A percentile compares a stretch with the other conserved stretches of the same genome.
phyloP scores from a whole-genome alignment of 1,284 basidiomycete genomes.

The Fomes fomentarius region DNA sequence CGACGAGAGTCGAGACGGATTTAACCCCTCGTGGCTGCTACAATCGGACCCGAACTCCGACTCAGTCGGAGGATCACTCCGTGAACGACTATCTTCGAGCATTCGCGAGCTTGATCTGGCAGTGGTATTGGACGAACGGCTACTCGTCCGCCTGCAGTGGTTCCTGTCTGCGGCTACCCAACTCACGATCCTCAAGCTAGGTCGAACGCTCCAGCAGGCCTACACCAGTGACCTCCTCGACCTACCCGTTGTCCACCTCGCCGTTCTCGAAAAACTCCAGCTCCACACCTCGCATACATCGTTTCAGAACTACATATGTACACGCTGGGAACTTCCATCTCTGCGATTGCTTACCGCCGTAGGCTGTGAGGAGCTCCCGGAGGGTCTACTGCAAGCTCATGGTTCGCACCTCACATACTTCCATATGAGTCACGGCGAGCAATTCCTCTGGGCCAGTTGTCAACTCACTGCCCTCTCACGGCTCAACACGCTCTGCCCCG shows the following conservation, averaged over 20 bases:
- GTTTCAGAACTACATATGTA: neutral
- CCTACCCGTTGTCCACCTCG: neutral
- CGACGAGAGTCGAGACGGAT: neutral
- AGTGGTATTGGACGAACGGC: neutral
- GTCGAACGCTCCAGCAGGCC: neutral
- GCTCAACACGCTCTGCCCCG: slow-evolving; percentile 1
- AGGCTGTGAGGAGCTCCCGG: slow-evolving; percentile 1
- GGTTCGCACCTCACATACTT: slow-evolving; percentile 12
- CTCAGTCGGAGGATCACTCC: neutral
- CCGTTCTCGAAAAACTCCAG: slow-evolving; percentile 5
- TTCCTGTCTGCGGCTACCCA: slow-evolving; percentile 2
- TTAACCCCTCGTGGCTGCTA: slow-evolving; percentile 12
- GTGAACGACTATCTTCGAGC: slow-evolving; percentile 1
- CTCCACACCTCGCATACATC: neutral
- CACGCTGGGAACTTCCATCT: slow-evolving; percentile 2
- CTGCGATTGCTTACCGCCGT: slow-evolving; percentile 1
- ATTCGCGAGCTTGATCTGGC: slow-evolving; percentile 8
- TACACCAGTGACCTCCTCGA: neutral
- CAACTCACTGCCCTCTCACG: neutral
- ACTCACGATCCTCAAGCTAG: slow-evolving; percentile 7
- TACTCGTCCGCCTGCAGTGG: neutral
- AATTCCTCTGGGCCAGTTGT: neutral
- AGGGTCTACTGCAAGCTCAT: slow-evolving; percentile 7
- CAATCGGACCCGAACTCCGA: neutral
- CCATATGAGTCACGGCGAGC: neutral